phyloP scores from a whole-genome alignment of 2,329 filamentous ascomycete species.

The Alternaria sp. region DNA sequence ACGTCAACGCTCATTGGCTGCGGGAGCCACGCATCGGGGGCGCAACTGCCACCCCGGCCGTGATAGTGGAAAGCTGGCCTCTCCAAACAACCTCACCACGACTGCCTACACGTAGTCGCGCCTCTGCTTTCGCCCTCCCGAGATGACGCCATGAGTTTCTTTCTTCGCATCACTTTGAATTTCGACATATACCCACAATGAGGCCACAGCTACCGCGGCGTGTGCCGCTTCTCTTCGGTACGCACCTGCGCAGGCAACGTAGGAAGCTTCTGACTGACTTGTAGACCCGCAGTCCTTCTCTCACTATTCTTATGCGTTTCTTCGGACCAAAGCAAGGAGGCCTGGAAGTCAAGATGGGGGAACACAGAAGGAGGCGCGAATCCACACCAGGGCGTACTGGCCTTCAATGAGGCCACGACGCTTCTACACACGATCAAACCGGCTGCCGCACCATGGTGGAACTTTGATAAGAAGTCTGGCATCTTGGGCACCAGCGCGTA shows the following conservation, averaged over 20 bases:
- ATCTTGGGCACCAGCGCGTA: conserved; percentile 63
- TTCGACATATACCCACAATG: conserved; percentile 32
- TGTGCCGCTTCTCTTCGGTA: conserved; percentile 46
- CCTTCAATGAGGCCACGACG: conserved; percentile 48
- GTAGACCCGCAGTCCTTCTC: conserved; percentile 36
- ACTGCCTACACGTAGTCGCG: conserved; percentile 15
- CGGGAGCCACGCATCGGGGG: conserved; percentile 13
- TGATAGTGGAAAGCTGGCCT: conserved; percentile 45
- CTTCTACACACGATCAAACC: conserved; percentile 52
- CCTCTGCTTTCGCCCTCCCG: conserved; percentile 17
- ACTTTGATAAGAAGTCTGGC: conserved; percentile 60
- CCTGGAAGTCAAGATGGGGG: conserved; percentile 32
- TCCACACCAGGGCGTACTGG: conserved; percentile 26
- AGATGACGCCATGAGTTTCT: conserved; percentile 43
- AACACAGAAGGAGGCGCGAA: conserved; percentile 17
- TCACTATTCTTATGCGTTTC: conserved; percentile 35
- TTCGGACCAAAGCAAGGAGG: conserved; percentile 9
- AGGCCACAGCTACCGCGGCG: conserved; percentile 45
- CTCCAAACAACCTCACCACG: conserved; percentile 32
- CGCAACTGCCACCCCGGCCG: conserved; percentile 22
- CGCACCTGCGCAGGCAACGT: conserved; percentile 12
- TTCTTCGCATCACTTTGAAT: conserved; percentile 16
- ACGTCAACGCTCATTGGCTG: conserved; percentile 43
- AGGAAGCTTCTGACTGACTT: conserved; percentile 27
- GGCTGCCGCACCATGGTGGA: conserved; percentile 48